Conservation (phyloP, 2,329 filamentous ascomycete genomes). For the Botryosphaeria dothidea region DNA sequence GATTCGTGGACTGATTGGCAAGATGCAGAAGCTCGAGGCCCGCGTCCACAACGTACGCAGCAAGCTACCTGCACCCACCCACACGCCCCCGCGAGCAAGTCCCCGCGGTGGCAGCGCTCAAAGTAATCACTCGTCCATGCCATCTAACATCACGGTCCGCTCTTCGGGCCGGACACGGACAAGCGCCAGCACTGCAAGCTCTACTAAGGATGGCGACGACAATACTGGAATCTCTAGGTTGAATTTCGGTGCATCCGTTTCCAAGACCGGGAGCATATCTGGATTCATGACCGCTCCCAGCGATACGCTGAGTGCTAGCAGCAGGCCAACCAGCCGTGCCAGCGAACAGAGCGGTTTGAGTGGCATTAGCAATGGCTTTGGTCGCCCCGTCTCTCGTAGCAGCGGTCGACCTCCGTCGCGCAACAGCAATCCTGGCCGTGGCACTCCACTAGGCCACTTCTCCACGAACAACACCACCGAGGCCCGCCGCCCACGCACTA, state of each 20-base stretch:
- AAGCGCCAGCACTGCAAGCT: slow-evolving; percentile 52
- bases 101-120: slow-evolving; percentile 61
- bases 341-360: slow-evolving; percentile 54
- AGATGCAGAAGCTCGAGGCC: slow-evolving; percentile 96
- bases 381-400: slow-evolving; percentile 10
- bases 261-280: background rate
- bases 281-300: slow-evolving; percentile 35
- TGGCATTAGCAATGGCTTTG: slow-evolving; percentile 27
- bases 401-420: slow-evolving; percentile 9
- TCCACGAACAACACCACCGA: slow-evolving; percentile 1
- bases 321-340: slow-evolving; percentile 73
- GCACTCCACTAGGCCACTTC: slow-evolving; percentile 10
- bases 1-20: slow-evolving; percentile 88
- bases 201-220: slow-evolving; percentile 27
- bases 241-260: slow-evolving; percentile 20
- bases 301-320: slow-evolving; percentile 34
- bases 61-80: slow-evolving; percentile 79
- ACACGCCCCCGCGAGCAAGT: slow-evolving; percentile 78
- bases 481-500: slow-evolving; percentile 37
- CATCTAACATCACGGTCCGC: slow-evolving; percentile 61
- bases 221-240: slow-evolving; percentile 28
- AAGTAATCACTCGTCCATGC: slow-evolving; percentile 49
- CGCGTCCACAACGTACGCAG: slow-evolving; percentile 89
- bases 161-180: slow-evolving; percentile 60
- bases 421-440: background rate